Evolutionary conservation across 1,139 yeast genomes (phyloP).

Genomic region (Pneumocystis sp.): DNA sequence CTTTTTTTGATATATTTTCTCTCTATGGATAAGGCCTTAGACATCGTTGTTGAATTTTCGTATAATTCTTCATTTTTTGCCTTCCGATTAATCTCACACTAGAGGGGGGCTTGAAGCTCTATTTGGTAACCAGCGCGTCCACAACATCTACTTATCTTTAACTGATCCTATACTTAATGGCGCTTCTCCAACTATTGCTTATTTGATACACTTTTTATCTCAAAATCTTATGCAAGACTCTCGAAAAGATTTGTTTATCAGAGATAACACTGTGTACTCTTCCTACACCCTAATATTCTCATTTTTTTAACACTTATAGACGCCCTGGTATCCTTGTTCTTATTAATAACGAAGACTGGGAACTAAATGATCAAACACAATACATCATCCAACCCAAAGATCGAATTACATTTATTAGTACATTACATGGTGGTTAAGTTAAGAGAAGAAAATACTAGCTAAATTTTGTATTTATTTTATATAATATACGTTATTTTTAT

Average conservation of each 20-base stretch:
- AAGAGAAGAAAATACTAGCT: background rate
- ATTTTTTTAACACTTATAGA: constrained; percentile 23
- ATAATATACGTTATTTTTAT: background rate
- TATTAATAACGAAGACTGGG: constrained; percentile 96
- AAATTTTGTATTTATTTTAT: background rate
- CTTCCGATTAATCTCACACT: background rate
- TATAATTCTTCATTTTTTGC: background rate
- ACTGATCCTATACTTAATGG: background rate
- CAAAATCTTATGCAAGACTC: constrained; percentile 17
- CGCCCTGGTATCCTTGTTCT: constrained; percentile 88
- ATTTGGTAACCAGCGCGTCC: background rate
- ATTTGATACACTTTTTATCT: constrained; percentile 14
- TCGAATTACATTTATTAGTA: constrained; percentile 72
- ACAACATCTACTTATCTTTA: background rate
- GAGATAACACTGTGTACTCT: constrained; percentile 5
- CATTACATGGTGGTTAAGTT: constrained; percentile 76
- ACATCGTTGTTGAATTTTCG: background rate
- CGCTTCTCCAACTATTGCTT: constrained; percentile 3
- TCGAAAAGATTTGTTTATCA: background rate
- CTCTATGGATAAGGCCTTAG: background rate
- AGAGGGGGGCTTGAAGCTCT: background rate
- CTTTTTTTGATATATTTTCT: background rate
- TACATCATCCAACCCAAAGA: constrained; percentile 65
- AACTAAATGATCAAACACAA: constrained; percentile 74
- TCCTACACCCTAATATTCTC: background rate